phyloP scores from a whole-genome alignment of 2,329 filamentous ascomycete species.

The Anisogramma anomala region DNA sequence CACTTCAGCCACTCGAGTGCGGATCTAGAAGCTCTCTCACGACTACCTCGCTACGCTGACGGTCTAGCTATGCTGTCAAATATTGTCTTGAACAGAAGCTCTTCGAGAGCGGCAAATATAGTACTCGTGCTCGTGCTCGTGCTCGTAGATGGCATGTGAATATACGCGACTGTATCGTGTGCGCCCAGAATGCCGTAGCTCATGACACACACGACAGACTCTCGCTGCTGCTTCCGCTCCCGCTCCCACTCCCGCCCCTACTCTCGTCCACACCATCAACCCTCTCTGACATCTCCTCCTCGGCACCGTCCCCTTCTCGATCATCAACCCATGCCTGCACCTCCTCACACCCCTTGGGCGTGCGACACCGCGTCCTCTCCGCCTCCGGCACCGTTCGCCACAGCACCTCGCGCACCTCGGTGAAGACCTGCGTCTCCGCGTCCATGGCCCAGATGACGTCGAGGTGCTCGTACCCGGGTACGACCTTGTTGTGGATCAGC shows the following conservation, averaged over 20 bases:
- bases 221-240: slow-evolving; percentile 12
- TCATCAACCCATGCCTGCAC: slow-evolving; percentile 29
- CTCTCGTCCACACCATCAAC: background rate
- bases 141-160: too few relatives aligned
- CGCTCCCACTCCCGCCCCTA: slow-evolving; percentile 1
- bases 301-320: slow-evolving; percentile 2
- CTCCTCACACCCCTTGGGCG: slow-evolving; percentile 52
- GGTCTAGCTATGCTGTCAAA: too few relatives aligned
- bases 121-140: too few relatives aligned
- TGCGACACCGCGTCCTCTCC: slow-evolving; percentile 41
- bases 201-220: slow-evolving; percentile 5
- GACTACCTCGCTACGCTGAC: too few relatives aligned
- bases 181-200: too few relatives aligned
- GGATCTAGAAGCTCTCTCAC: too few relatives aligned
- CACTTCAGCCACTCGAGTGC: too few relatives aligned
- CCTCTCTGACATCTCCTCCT: slow-evolving; percentile 18
- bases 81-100: too few relatives aligned
- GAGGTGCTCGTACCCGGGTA: slow-evolving; percentile 83
- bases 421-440: slow-evolving; percentile 68
- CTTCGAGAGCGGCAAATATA: too few relatives aligned
- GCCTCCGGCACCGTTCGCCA: slow-evolving; percentile 62
- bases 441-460: slow-evolving; percentile 96
- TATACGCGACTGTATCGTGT: too few relatives aligned
- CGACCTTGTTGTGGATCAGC: slow-evolving; percentile 70
- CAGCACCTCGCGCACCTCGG: slow-evolving; percentile 66